Percentiles rank a stretch among this genome's conserved stretches.
These are phyloP conservation scores for Claviceps cyperi DNA, from an alignment of 2,329 filamentous ascomycete genomes.

Conservation along the genomic window DNA sequence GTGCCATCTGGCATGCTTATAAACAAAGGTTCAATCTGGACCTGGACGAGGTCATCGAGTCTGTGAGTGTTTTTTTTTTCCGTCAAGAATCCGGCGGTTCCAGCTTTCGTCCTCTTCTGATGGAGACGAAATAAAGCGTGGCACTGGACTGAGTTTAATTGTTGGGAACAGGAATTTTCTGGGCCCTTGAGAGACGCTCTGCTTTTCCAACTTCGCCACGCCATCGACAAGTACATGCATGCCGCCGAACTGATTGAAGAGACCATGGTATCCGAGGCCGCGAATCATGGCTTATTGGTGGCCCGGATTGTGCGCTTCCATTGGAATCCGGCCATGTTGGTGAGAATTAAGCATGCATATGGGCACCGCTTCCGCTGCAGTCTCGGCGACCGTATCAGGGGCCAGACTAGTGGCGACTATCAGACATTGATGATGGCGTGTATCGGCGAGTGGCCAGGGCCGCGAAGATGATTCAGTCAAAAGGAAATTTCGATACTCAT, in stretches of 20 bases:
- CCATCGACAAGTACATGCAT: slow-evolving; percentile 67
- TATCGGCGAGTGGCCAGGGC: slow-evolving; percentile 27
- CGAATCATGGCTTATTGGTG: slow-evolving; percentile 69
- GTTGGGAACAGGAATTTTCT: slow-evolving; percentile 50
- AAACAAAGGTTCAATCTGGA: slow-evolving; percentile 53
- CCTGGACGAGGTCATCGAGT: slow-evolving; percentile 60
- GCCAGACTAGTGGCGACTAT: slow-evolving; percentile 80
- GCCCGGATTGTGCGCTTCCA: slow-evolving; percentile 66
- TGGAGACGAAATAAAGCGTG: neutral
- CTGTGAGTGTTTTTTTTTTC: slow-evolving; percentile 27
- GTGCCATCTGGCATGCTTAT: slow-evolving; percentile 67
- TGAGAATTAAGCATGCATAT: slow-evolving; percentile 67
- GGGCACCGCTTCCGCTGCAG: slow-evolving; percentile 53
- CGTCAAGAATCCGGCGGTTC: neutral
- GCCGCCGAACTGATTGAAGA: slow-evolving; percentile 75
- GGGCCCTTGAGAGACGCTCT: slow-evolving; percentile 87
- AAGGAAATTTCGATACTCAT: too few relatives aligned
- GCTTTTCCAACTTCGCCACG: slow-evolving; percentile 62
- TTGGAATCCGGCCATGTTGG: slow-evolving; percentile 65
- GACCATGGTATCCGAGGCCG: slow-evolving; percentile 74
- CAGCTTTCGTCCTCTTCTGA: neutral
- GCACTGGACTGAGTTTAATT: neutral
- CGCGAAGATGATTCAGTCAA: neutral
- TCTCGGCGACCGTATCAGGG: slow-evolving; percentile 54
- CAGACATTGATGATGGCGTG: slow-evolving; percentile 61